Base-by-base conservation (phyloP, 345 rosid genomes). In the Gossypium rotundifolium region DNA sequence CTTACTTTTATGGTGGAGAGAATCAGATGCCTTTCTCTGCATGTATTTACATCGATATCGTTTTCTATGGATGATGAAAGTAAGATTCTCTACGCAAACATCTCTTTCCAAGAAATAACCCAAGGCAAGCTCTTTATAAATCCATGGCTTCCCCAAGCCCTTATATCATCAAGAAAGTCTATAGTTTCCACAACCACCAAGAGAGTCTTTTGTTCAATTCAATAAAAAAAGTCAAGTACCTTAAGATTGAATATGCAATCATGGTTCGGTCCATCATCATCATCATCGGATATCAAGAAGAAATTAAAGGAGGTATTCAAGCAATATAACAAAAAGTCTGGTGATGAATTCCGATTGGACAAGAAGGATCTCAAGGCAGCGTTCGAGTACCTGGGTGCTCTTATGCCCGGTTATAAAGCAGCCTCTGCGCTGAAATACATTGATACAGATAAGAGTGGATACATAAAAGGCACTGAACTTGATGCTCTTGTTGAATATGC, bases 401-500 rank as follows among this genome's bases (percentile, higher is more conserved):
- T 64, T 40, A n/a, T 64, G 69, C 69, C 69, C 4, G 51, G 49
- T 11, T 64, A 64, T 23, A 64, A 64, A 64, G 69, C 69, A 40
- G 69, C 51, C 1, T 40, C 49, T 9, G 51, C 51, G 22, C 69
- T 64, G 25, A 64, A 4, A 64, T 64, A 40, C 14, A 64, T 64
- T 18, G 69, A 64, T 40, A 42, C 49, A 0, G 69, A 64, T 40
- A 64, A 64, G 1, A 40, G 16, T 9, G 69, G 69, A n/a, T 64
- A 64, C 69, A 64, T 64, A 23, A n/a, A 10, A 2, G 69, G 51
- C 69, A 1, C 9, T 3, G 69, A 40, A n/a, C 16, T 64, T n/a
- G 49, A 64, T 40, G 51, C 51, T n/a, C 69, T 64, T 64, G 17
- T 64, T 64, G 69, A 64, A 64, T 64, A 64, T 40, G 69, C 69